These are phyloP conservation scores for Whalleya microplaca DNA, from an alignment of 2,329 filamentous ascomycete species.

Conservation along the genomic window DNA sequence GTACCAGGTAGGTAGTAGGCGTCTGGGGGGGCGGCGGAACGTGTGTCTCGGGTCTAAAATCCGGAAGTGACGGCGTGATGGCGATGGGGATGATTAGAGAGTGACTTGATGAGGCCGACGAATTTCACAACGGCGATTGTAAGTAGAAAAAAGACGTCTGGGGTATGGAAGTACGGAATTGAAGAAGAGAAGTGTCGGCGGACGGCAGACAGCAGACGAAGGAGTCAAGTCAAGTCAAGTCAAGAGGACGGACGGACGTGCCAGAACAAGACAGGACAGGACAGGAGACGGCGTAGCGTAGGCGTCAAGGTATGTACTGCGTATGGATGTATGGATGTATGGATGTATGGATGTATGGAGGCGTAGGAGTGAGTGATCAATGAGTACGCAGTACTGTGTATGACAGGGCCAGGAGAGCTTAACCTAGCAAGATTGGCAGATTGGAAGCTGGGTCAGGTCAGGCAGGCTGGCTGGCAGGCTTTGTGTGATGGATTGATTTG, in stretches of 20 bases:
- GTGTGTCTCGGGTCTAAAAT: conserved; percentile 24
- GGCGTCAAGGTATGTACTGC: too few species aligned
- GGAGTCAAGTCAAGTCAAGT: too few species aligned
- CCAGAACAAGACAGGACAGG: neutral
- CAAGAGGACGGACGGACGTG: conserved; percentile 3
- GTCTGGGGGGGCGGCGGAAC: conserved; percentile 6
- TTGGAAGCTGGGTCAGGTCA: neutral
- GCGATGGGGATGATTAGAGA: conserved; percentile 23
- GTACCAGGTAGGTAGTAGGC: conserved; percentile 12
- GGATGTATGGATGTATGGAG: too few species aligned
- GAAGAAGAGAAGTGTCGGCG: conserved; percentile 9
- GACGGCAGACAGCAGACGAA: conserved; percentile 3
- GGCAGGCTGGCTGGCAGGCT: neutral
- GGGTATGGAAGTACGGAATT: too few species aligned
- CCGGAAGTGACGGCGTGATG: conserved; percentile 19
- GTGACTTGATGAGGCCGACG: conserved; percentile 14
- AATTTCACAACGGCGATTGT: conserved; percentile 26
- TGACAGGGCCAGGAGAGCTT: neutral
- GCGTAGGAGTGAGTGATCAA: too few species aligned
- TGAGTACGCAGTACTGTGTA: too few species aligned
- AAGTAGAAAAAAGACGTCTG: conserved; percentile 2
- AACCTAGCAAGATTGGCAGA: conserved; percentile 15
- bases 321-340: too few species aligned
- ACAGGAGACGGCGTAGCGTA: too few species aligned
- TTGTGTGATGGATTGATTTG: neutral